phyloP scores from a whole-genome alignment of 2,329 filamentous ascomycete genomes.

The Cordyceps cateniannulata region DNA sequence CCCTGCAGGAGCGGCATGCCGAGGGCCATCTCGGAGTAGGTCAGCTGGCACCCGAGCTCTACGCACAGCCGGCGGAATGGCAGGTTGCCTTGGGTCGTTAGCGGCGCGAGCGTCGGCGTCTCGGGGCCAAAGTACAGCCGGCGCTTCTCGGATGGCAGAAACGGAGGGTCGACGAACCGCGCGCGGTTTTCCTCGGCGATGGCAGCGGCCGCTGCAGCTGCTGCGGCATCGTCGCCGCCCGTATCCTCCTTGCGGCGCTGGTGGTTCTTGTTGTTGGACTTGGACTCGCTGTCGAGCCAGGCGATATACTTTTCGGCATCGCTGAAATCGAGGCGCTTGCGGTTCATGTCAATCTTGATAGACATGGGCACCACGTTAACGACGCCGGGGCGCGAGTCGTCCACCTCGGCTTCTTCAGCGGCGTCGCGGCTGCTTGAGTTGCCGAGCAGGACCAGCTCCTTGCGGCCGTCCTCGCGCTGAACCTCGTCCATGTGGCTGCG shows the following conservation, averaged over 20 bases:
- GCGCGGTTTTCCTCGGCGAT: slow-evolving; percentile 67
- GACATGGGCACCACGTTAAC: slow-evolving; percentile 67
- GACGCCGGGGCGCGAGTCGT: slow-evolving; percentile 55
- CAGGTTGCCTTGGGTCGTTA: slow-evolving; percentile 96
- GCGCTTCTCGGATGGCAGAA: slow-evolving; percentile 88
- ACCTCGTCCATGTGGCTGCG: slow-evolving; percentile 80
- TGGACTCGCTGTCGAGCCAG: slow-evolving; percentile 65
- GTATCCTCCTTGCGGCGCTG: slow-evolving; percentile 35
- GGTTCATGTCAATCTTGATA: slow-evolving; percentile 68
- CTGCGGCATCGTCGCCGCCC: slow-evolving; percentile 20
- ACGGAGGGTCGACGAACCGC: slow-evolving; percentile 75
- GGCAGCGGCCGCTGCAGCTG: slow-evolving; percentile 45
- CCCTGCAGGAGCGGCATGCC: slow-evolving; percentile 84
- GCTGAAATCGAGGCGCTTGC: slow-evolving; percentile 62
- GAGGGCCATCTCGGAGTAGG: slow-evolving; percentile 98
- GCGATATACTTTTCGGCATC: slow-evolving; percentile 69
- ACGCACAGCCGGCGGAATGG: slow-evolving; percentile 89
- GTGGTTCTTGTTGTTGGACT: slow-evolving; percentile 32
- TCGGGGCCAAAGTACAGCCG: slow-evolving; percentile 89
- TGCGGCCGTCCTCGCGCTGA: slow-evolving; percentile 69
- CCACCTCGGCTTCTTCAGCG: slow-evolving; percentile 26
- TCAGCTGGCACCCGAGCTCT: slow-evolving; percentile 82
- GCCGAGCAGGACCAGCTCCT: slow-evolving; percentile 69
- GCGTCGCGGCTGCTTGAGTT: slow-evolving; percentile 16
- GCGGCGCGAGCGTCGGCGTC: slow-evolving; percentile 85